Evolutionary conservation across 2,329 filamentous ascomycete genomes (phyloP).

Genomic region (Colletotrichum liriopes): DNA sequence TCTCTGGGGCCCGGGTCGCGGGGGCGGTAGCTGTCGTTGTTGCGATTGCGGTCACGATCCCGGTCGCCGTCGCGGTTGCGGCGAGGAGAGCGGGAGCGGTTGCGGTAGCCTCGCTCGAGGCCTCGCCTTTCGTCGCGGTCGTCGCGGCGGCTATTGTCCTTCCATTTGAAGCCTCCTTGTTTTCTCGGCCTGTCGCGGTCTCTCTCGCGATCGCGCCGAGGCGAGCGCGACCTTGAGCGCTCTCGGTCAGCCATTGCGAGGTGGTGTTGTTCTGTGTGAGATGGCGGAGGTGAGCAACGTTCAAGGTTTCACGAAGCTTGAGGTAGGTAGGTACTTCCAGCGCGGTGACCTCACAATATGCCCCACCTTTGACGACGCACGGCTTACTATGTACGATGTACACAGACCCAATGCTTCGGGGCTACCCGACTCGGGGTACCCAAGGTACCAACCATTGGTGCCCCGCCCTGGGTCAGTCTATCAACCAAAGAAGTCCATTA

Average conservation of each 20-base stretch:
- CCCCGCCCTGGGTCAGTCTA: too few relatives aligned
- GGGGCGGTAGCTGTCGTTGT: constrained; percentile 44
- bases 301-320: not conserved
- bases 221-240: constrained; percentile 41
- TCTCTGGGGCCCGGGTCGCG: constrained; percentile 46
- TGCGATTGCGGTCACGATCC: constrained; percentile 54
- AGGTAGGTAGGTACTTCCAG: not conserved
- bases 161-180: constrained; percentile 68
- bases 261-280: constrained; percentile 4
- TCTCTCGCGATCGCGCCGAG: constrained; percentile 37
- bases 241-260: constrained; percentile 38
- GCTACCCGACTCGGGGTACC: too few relatives aligned
- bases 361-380: not conserved
- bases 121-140: constrained; percentile 56
- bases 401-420: too few relatives aligned
- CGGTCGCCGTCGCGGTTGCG: constrained; percentile 54
- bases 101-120: constrained; percentile 69
- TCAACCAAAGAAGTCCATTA: too few relatives aligned
- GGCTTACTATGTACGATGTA: too few relatives aligned
- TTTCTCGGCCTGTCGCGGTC: constrained; percentile 35
- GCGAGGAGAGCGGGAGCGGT: constrained; percentile 58
- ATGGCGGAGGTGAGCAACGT: not conserved
- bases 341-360: not conserved
- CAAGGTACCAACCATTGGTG: too few relatives aligned
- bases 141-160: constrained; percentile 68